Conservation (phyloP, 257 asterid genomes). For the Marsdenia floribunda region DNA sequence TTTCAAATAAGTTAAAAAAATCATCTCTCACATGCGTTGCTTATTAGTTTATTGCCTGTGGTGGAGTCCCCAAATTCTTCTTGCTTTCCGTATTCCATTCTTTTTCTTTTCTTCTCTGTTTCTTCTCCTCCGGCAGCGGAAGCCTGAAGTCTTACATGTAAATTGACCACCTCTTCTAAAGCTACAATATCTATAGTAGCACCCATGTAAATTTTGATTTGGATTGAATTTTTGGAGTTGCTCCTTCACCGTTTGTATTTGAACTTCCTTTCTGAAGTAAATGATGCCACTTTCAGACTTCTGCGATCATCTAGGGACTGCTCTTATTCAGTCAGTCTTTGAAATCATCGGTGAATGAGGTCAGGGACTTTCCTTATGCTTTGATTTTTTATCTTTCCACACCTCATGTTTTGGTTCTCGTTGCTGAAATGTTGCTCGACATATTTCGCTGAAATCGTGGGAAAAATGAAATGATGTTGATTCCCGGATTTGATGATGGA, state of each 20-base stretch:
- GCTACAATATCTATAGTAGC: not conserved
- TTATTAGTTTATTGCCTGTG: too few relatives aligned
- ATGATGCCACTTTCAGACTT: not conserved
- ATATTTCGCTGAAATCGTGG: not conserved
- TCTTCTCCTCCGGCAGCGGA: too few relatives aligned
- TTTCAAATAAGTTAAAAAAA: too few relatives aligned
- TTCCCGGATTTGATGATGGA: not conserved
- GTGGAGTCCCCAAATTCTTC: too few relatives aligned
- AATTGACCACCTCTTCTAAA: too few relatives aligned
- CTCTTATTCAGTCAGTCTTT: not conserved
- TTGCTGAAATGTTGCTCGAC: not conserved
- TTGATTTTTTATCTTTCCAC: not conserved
- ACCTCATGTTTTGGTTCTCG: not conserved
- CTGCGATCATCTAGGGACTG: not conserved
- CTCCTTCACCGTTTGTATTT: not conserved
- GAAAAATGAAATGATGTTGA: not conserved
- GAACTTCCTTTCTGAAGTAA: not conserved
- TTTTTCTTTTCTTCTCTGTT: too few relatives aligned
- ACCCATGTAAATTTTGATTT: not conserved
- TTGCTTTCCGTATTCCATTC: too few relatives aligned
- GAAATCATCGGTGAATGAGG: not conserved
- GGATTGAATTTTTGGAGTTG: not conserved
- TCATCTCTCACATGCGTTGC: too few relatives aligned
- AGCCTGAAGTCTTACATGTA: too few relatives aligned
- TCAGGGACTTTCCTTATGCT: not conserved